A percentile compares a stretch with the other conserved stretches of the same genome.
Evolutionary conservation across 768 basidiomycete species (phyloP).

Genomic region (Leccinellum albellum): DNA sequence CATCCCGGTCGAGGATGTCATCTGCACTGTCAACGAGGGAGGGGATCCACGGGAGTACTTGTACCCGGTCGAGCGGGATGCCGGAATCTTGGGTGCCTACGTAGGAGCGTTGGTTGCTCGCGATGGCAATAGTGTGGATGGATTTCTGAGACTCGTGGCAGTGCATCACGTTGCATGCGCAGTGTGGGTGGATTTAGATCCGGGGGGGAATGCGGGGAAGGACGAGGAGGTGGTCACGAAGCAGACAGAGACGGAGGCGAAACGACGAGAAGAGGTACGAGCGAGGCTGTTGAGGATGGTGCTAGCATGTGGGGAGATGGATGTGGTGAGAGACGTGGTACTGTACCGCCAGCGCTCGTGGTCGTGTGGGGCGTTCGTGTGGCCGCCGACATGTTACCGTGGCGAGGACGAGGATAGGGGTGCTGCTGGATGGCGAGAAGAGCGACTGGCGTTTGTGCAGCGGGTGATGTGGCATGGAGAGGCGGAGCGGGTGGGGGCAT

Average conservation of each 20-base stretch:
- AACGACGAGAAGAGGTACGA: conserved; percentile 20
- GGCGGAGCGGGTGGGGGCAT: conserved; percentile 9
- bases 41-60: conserved; percentile 56
- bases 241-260: conserved; percentile 25
- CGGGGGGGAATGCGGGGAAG: conserved; percentile 4
- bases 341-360: conserved; percentile 49
- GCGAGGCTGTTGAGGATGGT: conserved; percentile 51
- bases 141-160: conserved; percentile 64
- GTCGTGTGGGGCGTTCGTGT: conserved; percentile 31
- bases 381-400: conserved; percentile 53
- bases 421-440: conserved; percentile 8
- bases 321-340: conserved; percentile 51
- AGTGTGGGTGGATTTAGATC: conserved; percentile 65
- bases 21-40: conserved; percentile 24
- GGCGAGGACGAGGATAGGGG: conserved; percentile 9
- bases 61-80: conserved; percentile 65
- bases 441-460: conserved; percentile 16
- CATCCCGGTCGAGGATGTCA: conserved; percentile 46
- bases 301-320: conserved; percentile 44
- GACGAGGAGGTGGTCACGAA: conserved; percentile 16
- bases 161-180: conserved; percentile 75
- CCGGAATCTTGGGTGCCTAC: conserved; percentile 61
- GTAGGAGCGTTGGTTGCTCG: conserved; percentile 44
- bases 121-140: conserved; percentile 36
- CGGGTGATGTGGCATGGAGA: conserved; percentile 5